phyloP scores from a whole-genome alignment of 495 filamentous ascomycete genomes.

The Bombardia bombarda region DNA sequence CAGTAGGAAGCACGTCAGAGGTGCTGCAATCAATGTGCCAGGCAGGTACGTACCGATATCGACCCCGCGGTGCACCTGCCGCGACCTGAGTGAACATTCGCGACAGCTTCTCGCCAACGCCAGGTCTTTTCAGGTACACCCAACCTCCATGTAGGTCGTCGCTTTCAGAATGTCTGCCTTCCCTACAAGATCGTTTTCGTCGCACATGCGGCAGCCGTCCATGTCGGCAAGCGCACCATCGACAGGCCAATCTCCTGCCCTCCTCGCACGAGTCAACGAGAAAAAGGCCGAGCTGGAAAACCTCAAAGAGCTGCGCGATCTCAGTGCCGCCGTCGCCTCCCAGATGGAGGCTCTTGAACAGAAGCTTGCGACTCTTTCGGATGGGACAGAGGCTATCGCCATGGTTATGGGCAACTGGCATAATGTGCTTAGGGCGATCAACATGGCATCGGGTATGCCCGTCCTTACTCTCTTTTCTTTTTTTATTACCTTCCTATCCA shows the following conservation, averaged over 20 bases:
- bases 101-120: not conserved
- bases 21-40: too few species aligned
- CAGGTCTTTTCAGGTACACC: not conserved
- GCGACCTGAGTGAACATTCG: not conserved
- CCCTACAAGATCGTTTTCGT: conserved; percentile 48
- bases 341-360: conserved; percentile 89
- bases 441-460: conserved; percentile 84
- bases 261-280: conserved; percentile 82
- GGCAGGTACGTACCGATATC: not conserved
- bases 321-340: conserved; percentile 76
- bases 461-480: not conserved
- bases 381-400: conserved; percentile 94
- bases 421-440: conserved; percentile 85
- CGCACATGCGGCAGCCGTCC: conserved; percentile 56
- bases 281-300: conserved; percentile 92
- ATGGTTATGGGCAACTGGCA: conserved; percentile 93
- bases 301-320: conserved; percentile 74
- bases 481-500: not conserved
- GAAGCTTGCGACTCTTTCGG: conserved; percentile 78
- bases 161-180: conserved; percentile 26
- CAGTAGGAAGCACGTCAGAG: not conserved
- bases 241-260: conserved; percentile 65
- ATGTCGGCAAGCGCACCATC: conserved; percentile 37
- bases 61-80: not conserved
- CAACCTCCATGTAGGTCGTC: too few species aligned